A percentile compares a stretch with the other conserved stretches of the same genome.
Conservation (phyloP, 352 stramenopile species). For the Phytopythium chamaehyphon region DNA sequence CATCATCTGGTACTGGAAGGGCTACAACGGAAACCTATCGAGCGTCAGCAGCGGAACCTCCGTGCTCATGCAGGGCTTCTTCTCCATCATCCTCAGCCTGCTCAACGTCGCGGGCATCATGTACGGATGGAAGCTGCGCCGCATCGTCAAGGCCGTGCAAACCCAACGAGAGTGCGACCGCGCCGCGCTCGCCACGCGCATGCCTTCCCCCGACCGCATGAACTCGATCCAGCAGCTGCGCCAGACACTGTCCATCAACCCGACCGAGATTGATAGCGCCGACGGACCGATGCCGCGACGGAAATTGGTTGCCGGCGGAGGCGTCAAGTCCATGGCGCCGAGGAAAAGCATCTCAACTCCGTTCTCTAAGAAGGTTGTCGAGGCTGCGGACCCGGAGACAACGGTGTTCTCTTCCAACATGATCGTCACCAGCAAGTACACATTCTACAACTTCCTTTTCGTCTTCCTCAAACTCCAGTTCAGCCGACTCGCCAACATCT, state of each 20-base stretch:
- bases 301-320: constrained; percentile 38
- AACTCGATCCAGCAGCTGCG: constrained; percentile 42
- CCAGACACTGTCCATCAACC: constrained; percentile 59
- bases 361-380: constrained; percentile 4
- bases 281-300: constrained; percentile 32
- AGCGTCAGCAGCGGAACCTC: constrained; percentile 73
- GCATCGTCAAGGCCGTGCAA: constrained; percentile 82
- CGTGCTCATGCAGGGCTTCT: constrained; percentile 84
- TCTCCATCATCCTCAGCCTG: constrained; percentile 75
- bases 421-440: constrained; percentile 89
- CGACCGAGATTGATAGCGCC: constrained; percentile 37
- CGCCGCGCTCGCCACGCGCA: constrained; percentile 70
- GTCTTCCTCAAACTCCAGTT: constrained; percentile 91
- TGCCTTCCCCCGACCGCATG: constrained; percentile 43
- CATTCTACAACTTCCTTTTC: constrained; percentile 88
- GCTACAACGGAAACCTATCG: constrained; percentile 85
- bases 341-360: constrained; percentile 18
- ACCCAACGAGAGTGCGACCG: constrained; percentile 78
- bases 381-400: constrained; percentile 13
- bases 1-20: constrained; percentile 83
- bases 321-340: constrained; percentile 9
- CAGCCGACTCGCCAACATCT: constrained; percentile 84
- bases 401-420: constrained; percentile 68
- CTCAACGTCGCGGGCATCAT: constrained; percentile 76
- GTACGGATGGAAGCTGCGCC: constrained; percentile 86